Percentiles rank a stretch among this genome's conserved stretches.
These are phyloP conservation scores for Cordyceps javanica DNA, from an alignment of 2,329 filamentous ascomycete genomes.

Conservation along the genomic window DNA sequence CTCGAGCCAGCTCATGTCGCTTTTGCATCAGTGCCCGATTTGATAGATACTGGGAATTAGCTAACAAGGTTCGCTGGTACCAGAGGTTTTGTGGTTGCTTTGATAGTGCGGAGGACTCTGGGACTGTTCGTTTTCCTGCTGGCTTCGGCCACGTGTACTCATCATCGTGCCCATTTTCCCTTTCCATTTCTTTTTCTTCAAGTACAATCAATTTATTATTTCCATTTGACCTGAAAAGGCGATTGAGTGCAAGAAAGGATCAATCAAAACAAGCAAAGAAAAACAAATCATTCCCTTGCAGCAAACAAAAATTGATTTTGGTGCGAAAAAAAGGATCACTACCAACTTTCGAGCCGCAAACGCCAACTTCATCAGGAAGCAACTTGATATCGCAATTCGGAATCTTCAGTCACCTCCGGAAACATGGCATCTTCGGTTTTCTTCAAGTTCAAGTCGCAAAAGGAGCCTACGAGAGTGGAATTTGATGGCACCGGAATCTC, in stretches of 20 bases:
- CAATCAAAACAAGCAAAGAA: conserved; percentile 28
- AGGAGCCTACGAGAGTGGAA: conserved; percentile 86
- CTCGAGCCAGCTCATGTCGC: background rate
- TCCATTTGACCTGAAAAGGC: conserved; percentile 32
- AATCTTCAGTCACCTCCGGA: background rate
- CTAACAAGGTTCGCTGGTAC: conserved; percentile 8
- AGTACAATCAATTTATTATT: conserved; percentile 50
- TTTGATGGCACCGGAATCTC: conserved; percentile 98
- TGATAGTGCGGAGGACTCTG: conserved; percentile 29
- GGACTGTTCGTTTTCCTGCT: conserved; percentile 26
- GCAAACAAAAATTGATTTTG: conserved; percentile 2
- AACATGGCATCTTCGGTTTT: conserved; percentile 95
- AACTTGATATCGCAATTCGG: background rate
- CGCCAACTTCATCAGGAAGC: background rate
- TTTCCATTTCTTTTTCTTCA: conserved; percentile 29
- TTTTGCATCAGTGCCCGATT: conserved; percentile 1
- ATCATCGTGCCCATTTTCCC: conserved; percentile 28
- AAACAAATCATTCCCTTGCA: conserved; percentile 17
- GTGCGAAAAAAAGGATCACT: conserved; percentile 3
- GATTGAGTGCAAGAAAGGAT: conserved; percentile 28
- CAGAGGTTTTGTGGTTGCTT: conserved; percentile 10
- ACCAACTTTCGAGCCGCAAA: background rate
- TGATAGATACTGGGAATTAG: conserved; percentile 9
- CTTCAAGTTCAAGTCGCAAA: conserved; percentile 99
- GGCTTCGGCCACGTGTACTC: conserved; percentile 35